A percentile compares a stretch with the other conserved stretches of the same genome.
Conservation (phyloP, 345 rosid genomes). For the Raphanus raphanistrum region DNA sequence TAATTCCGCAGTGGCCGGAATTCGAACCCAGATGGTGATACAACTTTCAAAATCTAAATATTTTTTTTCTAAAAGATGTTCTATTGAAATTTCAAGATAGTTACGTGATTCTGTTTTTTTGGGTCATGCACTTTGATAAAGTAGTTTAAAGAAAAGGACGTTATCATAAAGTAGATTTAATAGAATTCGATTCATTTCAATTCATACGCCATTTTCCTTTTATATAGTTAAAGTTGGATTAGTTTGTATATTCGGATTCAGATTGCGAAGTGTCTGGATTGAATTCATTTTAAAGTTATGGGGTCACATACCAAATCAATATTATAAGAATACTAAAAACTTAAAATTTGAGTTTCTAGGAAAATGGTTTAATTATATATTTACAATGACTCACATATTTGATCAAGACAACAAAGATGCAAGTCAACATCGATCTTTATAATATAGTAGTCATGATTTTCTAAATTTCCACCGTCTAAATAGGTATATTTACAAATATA, state of each 20-base stretch:
- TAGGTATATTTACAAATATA: slow-evolving; percentile 5
- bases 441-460: slow-evolving; percentile 2
- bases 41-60: background rate
- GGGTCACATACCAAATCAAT: background rate
- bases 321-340: background rate
- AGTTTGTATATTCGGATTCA: background rate
- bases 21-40: too few species aligned
- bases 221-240: background rate
- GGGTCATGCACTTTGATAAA: background rate
- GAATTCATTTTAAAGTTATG: background rate
- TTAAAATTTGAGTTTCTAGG: background rate
- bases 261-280: background rate
- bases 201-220: background rate
- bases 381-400: background rate
- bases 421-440: background rate
- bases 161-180: background rate
- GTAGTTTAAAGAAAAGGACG: background rate
- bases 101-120: background rate
- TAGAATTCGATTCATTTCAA: background rate
- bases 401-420: background rate
- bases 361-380: background rate
- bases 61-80: background rate
- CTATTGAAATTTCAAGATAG: background rate
- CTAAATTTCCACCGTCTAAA: slow-evolving; percentile 28
- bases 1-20: too few species aligned